Conservation (phyloP, 495 filamentous ascomycete genomes). For the Penicillium ucsense region DNA sequence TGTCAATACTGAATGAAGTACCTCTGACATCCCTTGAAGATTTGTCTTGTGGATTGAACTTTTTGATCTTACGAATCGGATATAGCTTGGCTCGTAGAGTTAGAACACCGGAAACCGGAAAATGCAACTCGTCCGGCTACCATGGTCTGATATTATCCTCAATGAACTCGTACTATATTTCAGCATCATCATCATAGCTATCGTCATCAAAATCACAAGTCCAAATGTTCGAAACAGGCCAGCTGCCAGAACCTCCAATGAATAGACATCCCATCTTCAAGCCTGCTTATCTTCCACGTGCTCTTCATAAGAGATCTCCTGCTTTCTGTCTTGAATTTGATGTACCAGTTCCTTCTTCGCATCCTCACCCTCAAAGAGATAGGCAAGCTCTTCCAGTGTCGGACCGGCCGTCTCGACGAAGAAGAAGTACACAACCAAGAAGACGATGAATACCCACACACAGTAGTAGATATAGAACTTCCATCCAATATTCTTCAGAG, state of each 20-base stretch:
- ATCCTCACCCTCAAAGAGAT: slow-evolving; percentile 16
- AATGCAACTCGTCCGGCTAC: too few species aligned
- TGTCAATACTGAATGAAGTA: too few species aligned
- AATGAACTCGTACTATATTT: too few species aligned
- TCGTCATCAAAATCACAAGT: background rate
- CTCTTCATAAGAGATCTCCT: slow-evolving; percentile 10
- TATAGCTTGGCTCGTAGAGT: too few species aligned
- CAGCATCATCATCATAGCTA: too few species aligned
- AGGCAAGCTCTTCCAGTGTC: slow-evolving; percentile 53
- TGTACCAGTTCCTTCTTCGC: slow-evolving; percentile 4
- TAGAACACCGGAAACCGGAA: too few species aligned
- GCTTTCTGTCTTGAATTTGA: slow-evolving; percentile 11
- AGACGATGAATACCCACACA: slow-evolving; percentile 48
- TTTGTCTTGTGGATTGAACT: too few species aligned
- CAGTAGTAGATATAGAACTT: slow-evolving; percentile 52
- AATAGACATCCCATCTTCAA: background rate
- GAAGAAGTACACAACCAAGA: slow-evolving; percentile 51
- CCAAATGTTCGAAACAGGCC: background rate
- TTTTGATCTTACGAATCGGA: too few species aligned
- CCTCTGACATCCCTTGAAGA: too few species aligned
- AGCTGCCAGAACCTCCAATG: background rate
- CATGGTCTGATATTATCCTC: too few species aligned
- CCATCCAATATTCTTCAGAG: slow-evolving; percentile 41
- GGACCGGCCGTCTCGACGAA: slow-evolving; percentile 55
- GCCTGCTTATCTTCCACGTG: slow-evolving; percentile 8